Evolutionary conservation across 768 basidiomycete species (phyloP).

Genomic region (Lanmaoa rubissima): DNA sequence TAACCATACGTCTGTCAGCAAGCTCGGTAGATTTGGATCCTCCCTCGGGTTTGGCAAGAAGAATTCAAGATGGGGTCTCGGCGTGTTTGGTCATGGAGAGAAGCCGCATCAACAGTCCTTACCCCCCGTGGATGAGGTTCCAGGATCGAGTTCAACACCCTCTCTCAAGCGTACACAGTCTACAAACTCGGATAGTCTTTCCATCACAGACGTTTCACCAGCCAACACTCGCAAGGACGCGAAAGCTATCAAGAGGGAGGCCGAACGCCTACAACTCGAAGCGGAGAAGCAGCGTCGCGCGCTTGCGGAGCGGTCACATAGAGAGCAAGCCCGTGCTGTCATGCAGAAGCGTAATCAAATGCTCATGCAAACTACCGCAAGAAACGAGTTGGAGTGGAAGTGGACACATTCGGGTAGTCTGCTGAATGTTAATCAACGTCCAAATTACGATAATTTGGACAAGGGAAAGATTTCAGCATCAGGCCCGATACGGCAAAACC

Average conservation of each 20-base stretch:
- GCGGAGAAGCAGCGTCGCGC: slow-evolving; percentile 83
- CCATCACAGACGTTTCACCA: slow-evolving; percentile 49
- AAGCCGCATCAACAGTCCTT: slow-evolving; percentile 60
- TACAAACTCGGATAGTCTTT: slow-evolving; percentile 69
- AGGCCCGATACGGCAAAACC: slow-evolving; percentile 63
- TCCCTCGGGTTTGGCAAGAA: slow-evolving; percentile 69
- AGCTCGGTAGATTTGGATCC: slow-evolving; percentile 55
- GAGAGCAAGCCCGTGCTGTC: slow-evolving; percentile 89
- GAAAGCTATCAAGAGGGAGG: slow-evolving; percentile 81
- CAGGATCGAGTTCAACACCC: slow-evolving; percentile 52
- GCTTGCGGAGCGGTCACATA: slow-evolving; percentile 67
- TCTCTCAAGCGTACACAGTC: slow-evolving; percentile 80
- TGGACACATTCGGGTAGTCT: slow-evolving; percentile 40
- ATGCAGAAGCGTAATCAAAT: slow-evolving; percentile 86
- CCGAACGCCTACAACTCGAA: slow-evolving; percentile 72
- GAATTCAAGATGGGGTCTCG: slow-evolving; percentile 60
- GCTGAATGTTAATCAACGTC: slow-evolving; percentile 40
- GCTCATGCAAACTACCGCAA: slow-evolving; percentile 52
- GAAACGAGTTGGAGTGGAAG: slow-evolving; percentile 64
- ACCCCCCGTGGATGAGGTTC: slow-evolving; percentile 72
- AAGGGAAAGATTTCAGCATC: slow-evolving; percentile 56
- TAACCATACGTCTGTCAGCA: slow-evolving; percentile 45
- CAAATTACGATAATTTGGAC: slow-evolving; percentile 25
- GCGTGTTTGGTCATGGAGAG: slow-evolving; percentile 71
- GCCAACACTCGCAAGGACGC: slow-evolving; percentile 49